Evolutionary conservation across 2,329 filamentous ascomycete species (phyloP), one percentile per base, ranked within the genome.

Genomic region (Hyphodiscus sp.): DNA sequence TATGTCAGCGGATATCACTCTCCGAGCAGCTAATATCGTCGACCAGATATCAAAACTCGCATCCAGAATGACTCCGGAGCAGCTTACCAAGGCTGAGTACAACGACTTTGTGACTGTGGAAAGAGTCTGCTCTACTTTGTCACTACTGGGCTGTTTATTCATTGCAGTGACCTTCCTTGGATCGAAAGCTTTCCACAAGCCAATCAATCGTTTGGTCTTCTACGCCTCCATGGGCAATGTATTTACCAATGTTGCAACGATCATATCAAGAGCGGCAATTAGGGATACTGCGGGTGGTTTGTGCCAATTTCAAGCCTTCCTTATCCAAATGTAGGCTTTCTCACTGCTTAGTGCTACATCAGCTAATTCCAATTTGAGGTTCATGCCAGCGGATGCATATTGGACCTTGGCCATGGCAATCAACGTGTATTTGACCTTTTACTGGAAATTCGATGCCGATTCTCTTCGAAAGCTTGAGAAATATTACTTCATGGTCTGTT

Each of bases 191-290:
- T 94, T 94, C 67, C 86, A 87, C 64, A 92, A 91, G 65, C 87
- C 89, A n/a, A 91, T 94, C 72, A 94, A 94, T 65, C 79, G 89
- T 18, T 76, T 95, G 0, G 84, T 92, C 10, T 92, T 95, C 68
- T 94, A 87, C 67, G 89, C 89, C 7, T 87, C 86, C 0, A 86
- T 89, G 65, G 89, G 89, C 9, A 95, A 95, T 64, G 76, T 92
- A 62, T 75, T 91, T 69, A 82, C 81, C 57, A 92, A 90, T 67
- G 78, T 89, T 18, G 88, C 84, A 1, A 64, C 56, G 4, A 20
- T 58, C 4, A 53, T 55, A 9, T 49, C 57, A 13, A 48, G 55
- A 47, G 50, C 52, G 7, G 46, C 55, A 13, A 41, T 56, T 2
- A 72, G 3, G 8, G 9, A 38, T 63, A 45, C 49, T 20, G 50